Conservation (phyloP, 805 yeast species). For the Nakazawaea ishiwadae region DNA sequence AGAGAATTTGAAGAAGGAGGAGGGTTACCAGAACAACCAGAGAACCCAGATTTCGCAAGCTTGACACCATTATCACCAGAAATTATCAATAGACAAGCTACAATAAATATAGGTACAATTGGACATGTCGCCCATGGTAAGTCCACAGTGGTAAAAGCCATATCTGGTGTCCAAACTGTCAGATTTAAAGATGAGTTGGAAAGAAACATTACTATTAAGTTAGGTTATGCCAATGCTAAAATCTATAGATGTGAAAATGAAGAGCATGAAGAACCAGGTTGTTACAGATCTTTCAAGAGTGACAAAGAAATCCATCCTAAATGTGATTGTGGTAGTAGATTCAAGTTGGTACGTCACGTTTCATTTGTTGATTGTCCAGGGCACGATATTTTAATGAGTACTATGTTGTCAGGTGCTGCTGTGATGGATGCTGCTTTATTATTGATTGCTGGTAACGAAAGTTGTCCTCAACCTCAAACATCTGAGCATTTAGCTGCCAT, state of each 20-base stretch:
- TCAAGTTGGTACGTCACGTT: conserved; percentile 89
- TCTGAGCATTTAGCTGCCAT: conserved; percentile 99
- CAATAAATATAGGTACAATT: conserved; percentile 96
- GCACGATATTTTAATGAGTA: conserved; percentile 99
- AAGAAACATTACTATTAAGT: conserved; percentile 96
- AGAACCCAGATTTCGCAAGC: conserved; percentile 72
- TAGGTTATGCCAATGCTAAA: conserved; percentile 98
- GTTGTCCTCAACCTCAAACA: conserved; percentile 99
- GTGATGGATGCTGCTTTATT: conserved; percentile 99
- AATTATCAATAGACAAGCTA: conserved; percentile 97
- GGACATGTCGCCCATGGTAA: conserved; percentile 97
- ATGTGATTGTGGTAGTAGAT: conserved; percentile 88
- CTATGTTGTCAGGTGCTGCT: conserved; percentile 99
- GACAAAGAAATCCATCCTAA: conserved; percentile 94
- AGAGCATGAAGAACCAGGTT: conserved; percentile 87
- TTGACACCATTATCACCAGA: conserved; percentile 91
- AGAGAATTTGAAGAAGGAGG: conserved; percentile 97
- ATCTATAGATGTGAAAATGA: conserved; percentile 89
- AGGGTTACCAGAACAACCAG: conserved; percentile 96
- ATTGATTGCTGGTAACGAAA: conserved; percentile 96
- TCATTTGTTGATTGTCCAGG: conserved; percentile 99
- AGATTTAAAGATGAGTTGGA: conserved; percentile 98
- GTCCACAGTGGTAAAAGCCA: conserved; percentile 90
- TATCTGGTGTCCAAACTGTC: conserved; percentile 98
- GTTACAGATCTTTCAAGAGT: conserved; percentile 91